Evolutionary conservation across 768 basidiomycete genomes (phyloP), one percentile per base, ranked within the genome.

Genomic region (Chalciporus piperatus): DNA sequence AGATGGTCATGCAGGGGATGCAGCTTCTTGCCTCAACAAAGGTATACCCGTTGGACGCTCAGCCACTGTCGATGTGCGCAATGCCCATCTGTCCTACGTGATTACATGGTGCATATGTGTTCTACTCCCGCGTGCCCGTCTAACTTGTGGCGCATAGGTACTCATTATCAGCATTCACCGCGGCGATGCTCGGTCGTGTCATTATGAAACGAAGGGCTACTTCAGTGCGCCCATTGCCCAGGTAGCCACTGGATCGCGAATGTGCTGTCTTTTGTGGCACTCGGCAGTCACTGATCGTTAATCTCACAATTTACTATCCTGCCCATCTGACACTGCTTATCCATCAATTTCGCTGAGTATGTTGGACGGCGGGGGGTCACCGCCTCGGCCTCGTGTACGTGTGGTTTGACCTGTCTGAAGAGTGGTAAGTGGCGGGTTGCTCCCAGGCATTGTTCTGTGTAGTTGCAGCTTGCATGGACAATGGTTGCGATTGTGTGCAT

Each of bases 71-170:
- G 92, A 98, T 61, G 72, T 99, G 41, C 79, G 97, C 43, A 99
- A 99, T 69, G 83, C 92, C 33, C 97, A 99, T 72, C 77, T 91
- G 7, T 94, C 92, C 11, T 99, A 99, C 70, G 92, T 97, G 4
- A 80, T 89, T 13, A 99, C 95, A 11, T 99, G 97, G 97, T 94
- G 64, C 32, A 78, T 63, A 32, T 50, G 32, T 35, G 5, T 50
- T 41, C 47, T 28, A 13, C 20, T 37, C 13, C 41, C 28, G 30
- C 40, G 40, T 39, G 38, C 54, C 20, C 48, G 17, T 45, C 55
- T 66, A 25, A 68, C 30, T 35, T 50, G 14, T 13, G 14, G 40
- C 17, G 16, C 27, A 38, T 60, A 97, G 95, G 95, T 94, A 90
- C 73, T 84, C 92, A 1, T 74, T 98, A 3, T 95, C 92, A 3